phyloP scores from a whole-genome alignment of 2,329 filamentous ascomycete species.

The Colletotrichum limetticola region DNA sequence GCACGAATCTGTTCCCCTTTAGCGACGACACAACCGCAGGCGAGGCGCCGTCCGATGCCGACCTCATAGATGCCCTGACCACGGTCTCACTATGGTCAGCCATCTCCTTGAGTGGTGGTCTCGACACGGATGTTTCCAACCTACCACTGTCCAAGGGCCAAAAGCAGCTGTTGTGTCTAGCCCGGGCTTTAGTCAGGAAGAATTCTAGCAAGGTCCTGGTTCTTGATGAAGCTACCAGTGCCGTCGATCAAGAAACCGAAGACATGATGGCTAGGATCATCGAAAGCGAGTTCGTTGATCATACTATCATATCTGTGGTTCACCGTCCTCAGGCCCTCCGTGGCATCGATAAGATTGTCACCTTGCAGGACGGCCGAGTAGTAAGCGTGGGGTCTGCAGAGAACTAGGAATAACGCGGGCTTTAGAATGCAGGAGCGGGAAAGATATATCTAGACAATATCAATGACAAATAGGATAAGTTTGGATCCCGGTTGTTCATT shows the following conservation, averaged over 20 bases:
- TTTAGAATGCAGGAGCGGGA: no score
- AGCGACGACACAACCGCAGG: not conserved
- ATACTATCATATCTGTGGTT: conserved; percentile 41
- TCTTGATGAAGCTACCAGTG: conserved; percentile 76
- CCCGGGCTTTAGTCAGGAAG: conserved; percentile 34
- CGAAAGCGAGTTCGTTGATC: conserved; percentile 36
- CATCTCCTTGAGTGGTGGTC: conserved; percentile 27
- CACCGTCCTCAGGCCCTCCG: conserved; percentile 38
- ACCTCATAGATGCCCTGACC: conserved; percentile 29
- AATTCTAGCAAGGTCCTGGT: conserved; percentile 62
- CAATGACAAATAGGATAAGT: not conserved
- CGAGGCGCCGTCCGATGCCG: conserved; percentile 26
- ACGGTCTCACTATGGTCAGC: conserved; percentile 36
- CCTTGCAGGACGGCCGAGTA: conserved; percentile 19
- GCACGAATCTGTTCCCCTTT: conserved; percentile 5
- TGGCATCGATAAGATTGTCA: conserved; percentile 4
- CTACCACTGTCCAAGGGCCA: conserved; percentile 38
- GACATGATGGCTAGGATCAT: conserved; percentile 34
- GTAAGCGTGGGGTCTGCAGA: not conserved
- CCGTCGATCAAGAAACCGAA: conserved; percentile 54
- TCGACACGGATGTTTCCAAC: conserved; percentile 34
- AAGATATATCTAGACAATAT: not conserved
- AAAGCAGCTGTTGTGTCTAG: conserved; percentile 40
- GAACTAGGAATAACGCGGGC: not conserved
- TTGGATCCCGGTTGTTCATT: not conserved